Evolutionary conservation across 106 monocot species (phyloP), one percentile per base, ranked within the genome.

Genomic region (Platanthera guangdongensis): DNA sequence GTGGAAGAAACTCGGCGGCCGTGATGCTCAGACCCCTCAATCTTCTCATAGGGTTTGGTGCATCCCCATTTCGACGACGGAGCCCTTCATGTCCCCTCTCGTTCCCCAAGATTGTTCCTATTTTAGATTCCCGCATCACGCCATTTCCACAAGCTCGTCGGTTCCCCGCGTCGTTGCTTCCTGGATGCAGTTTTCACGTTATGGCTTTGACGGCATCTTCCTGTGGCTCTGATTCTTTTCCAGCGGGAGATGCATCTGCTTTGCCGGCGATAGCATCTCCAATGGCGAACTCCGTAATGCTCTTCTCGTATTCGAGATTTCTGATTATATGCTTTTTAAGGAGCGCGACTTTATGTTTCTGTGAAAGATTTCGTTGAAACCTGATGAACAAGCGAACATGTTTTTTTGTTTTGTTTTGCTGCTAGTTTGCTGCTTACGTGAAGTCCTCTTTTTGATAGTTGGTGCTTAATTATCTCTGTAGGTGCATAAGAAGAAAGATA

Each of bases 401-500:
- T n/a, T n/a, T n/a, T n/a, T n/a, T n/a, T 47, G 46, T 4, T 14
- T 3, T 16, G 11, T 67, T 67, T 39, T 8, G 32, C 4, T 67
- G 32, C 11, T 32, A 16, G 70, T 70, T n/a, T n/a, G n/a, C n/a
- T n/a, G n/a, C n/a, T n/a, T n/a, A n/a, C n/a, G n/a, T n/a, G n/a
- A n/a, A n/a, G n/a, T n/a, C n/a, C n/a, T n/a, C n/a, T n/a, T 32
- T 28, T 65, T 5, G 30, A 28, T 22, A 18, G 25, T 62, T 65
- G 30, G 11, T 28, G 28, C 65, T 62, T 65, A 25, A 11, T 65
- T 5, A 65, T 28, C 57, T n/a, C 64, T 81, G 70, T 57, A 97
- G 96, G 84, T 73, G 64, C 81, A 70, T 9, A 89, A 86, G 74
- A 82, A 83, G 19, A 87, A 82, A n/a, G 81, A 90, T 77, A 76